phyloP scores from a whole-genome alignment of 768 basidiomycete species.

The Tulasnella sp. region DNA sequence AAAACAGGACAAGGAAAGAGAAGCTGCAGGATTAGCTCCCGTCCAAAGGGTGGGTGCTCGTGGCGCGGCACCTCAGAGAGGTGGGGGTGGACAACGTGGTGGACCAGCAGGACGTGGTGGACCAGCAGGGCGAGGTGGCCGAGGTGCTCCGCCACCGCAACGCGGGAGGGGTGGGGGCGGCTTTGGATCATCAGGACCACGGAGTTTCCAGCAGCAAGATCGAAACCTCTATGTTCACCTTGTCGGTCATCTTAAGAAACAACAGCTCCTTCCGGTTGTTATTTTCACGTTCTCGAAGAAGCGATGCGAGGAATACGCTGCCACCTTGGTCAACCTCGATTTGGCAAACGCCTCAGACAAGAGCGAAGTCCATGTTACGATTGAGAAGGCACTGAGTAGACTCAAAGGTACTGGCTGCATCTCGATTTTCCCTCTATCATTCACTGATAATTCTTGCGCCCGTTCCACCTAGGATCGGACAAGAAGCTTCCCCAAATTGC shows the following conservation, averaged over 20 bases:
- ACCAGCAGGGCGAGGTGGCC: conserved; percentile 9
- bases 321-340: conserved; percentile 81
- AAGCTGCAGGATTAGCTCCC: conserved; percentile 87
- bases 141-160: conserved; percentile 43
- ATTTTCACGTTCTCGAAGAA: conserved; percentile 98
- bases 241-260: conserved; percentile 79
- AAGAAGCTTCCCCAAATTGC: conserved; percentile 88
- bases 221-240: conserved; percentile 93
- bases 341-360: conserved; percentile 86
- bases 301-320: conserved; percentile 93
- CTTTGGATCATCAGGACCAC: conserved; percentile 33
- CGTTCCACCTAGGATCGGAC: conserved; percentile 64
- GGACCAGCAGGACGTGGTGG: conserved; percentile 45
- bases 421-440: background rate
- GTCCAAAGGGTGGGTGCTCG: conserved; percentile 80
- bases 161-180: conserved; percentile 48
- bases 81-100: conserved; percentile 44
- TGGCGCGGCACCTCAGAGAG: conserved; percentile 56
- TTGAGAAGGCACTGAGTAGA: conserved; percentile 86
- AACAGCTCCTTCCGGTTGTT: conserved; percentile 83
- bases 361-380: conserved; percentile 91
- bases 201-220: conserved; percentile 66
- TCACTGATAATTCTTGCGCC: background rate
- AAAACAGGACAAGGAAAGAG: conserved; percentile 97
- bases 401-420: conserved; percentile 66